Percentiles rank a stretch among this genome's conserved stretches.
Conservation (phyloP, 2,329 filamentous ascomycete genomes). For the Botryotinia globosa region DNA sequence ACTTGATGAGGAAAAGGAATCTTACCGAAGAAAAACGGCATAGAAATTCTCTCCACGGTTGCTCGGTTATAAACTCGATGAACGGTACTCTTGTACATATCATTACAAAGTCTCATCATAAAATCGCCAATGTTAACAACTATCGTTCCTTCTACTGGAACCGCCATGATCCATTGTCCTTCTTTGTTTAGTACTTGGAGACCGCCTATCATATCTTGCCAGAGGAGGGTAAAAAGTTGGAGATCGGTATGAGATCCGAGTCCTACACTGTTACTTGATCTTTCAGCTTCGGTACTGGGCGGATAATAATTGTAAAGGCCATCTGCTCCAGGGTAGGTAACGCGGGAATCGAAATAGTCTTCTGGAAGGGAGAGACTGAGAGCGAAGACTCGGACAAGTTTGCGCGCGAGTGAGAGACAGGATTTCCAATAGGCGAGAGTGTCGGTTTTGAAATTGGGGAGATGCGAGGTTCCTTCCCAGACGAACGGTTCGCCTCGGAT, state of each 20-base stretch:
- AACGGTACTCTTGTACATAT: conserved; percentile 50
- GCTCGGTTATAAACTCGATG: conserved; percentile 50
- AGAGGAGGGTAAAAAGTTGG: conserved; percentile 50
- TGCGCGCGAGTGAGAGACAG: conserved; percentile 50
- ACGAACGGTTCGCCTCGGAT: conserved; percentile 51
- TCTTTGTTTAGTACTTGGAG: conserved; percentile 45
- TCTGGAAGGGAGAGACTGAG: conserved; percentile 54
- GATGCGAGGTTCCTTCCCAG: conserved; percentile 50
- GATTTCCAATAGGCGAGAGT: conserved; percentile 48
- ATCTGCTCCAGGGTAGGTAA: conserved; percentile 49
- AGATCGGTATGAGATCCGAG: conserved; percentile 49
- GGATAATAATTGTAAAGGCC: conserved; percentile 48
- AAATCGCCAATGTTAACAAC: conserved; percentile 55
- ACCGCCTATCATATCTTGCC: conserved; percentile 46
- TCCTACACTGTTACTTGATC: conserved; percentile 39
- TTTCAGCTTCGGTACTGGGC: conserved; percentile 38
- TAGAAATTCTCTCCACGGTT: conserved; percentile 46
- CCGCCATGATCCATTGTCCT: conserved; percentile 45
- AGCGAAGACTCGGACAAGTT: conserved; percentile 52
- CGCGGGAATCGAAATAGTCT: conserved; percentile 53
- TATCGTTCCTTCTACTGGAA: conserved; percentile 46
- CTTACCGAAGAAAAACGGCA: conserved; percentile 56
- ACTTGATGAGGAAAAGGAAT: neutral
- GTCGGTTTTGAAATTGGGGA: conserved; percentile 49
- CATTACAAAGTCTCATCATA: conserved; percentile 50